These are phyloP conservation scores for Curvularia sp. DNA, from an alignment of 2,329 filamentous ascomycete species.

Conservation along the genomic window DNA sequence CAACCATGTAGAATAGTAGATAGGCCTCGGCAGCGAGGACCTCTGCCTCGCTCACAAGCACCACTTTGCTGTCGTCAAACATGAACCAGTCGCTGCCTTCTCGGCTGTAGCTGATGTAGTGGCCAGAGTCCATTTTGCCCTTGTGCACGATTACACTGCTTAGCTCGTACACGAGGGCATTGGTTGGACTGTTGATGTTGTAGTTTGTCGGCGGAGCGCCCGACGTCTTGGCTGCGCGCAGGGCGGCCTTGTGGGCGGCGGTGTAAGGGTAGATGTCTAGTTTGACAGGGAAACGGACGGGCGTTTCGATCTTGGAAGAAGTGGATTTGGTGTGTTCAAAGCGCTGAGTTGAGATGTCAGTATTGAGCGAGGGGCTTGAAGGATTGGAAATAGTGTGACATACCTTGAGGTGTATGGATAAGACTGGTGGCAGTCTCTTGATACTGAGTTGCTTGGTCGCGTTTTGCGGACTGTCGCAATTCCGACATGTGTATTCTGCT, in stretches of 20 bases:
- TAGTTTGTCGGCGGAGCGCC: constrained; percentile 47
- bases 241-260: constrained; percentile 59
- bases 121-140: constrained; percentile 89
- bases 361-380: neutral
- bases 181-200: constrained; percentile 42
- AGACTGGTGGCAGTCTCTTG: constrained; percentile 82
- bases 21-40: constrained; percentile 88
- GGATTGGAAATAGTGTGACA: constrained; percentile 18
- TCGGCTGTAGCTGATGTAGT: constrained; percentile 88
- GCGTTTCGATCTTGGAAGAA: constrained; percentile 86
- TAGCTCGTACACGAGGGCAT: constrained; percentile 81
- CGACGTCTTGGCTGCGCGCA: constrained; percentile 37
- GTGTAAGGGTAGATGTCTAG: constrained; percentile 93
- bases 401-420: constrained; percentile 93
- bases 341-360: constrained; percentile 51
- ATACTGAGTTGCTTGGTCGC: constrained; percentile 85
- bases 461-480: constrained; percentile 76
- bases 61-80: constrained; percentile 94
- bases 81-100: constrained; percentile 90
- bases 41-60: constrained; percentile 80
- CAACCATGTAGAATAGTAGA: constrained; percentile 76
- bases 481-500: constrained; percentile 86
- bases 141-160: constrained; percentile 91
- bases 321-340: constrained; percentile 79
- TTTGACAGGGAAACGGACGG: constrained; percentile 82